Percentiles rank a stretch among this genome's conserved stretches.
phyloP scores from a whole-genome alignment of 2,329 filamentous ascomycete species.

The Aphanocladium album region DNA sequence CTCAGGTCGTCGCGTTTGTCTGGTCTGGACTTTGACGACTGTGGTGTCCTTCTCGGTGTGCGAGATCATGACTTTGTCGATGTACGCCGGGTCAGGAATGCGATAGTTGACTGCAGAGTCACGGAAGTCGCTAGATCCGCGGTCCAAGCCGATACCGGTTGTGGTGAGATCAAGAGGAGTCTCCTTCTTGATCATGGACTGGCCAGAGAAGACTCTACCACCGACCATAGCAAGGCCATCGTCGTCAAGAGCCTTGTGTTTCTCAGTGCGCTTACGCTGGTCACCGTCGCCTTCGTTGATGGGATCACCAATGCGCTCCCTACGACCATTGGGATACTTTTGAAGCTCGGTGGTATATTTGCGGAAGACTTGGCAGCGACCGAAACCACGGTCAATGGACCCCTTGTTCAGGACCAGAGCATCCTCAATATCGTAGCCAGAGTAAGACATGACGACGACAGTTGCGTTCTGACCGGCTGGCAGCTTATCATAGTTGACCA shows the following conservation, averaged over 20 bases:
- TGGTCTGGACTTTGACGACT: slow-evolving; percentile 88
- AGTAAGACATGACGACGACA: slow-evolving; percentile 98
- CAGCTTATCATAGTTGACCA: slow-evolving; percentile 95
- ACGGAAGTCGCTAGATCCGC: slow-evolving; percentile 57
- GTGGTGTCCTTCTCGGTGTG: slow-evolving; percentile 81
- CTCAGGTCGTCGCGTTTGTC: slow-evolving; percentile 93
- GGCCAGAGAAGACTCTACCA: slow-evolving; percentile 67
- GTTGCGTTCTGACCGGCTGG: slow-evolving; percentile 95
- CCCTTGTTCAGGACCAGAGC: slow-evolving; percentile 95
- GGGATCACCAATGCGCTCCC: slow-evolving; percentile 59
- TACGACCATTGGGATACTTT: slow-evolving; percentile 77
- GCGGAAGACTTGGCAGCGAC: slow-evolving; percentile 94
- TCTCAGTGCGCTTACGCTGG: slow-evolving; percentile 55
- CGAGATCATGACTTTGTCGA: slow-evolving; percentile 95
- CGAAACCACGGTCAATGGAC: slow-evolving; percentile 90
- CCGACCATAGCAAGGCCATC: slow-evolving; percentile 90
- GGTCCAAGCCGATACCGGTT: slow-evolving; percentile 64
- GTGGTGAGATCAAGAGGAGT: slow-evolving; percentile 73
- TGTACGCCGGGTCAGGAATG: slow-evolving; percentile 77
- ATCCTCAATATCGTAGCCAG: slow-evolving; percentile 98
- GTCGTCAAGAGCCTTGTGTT: slow-evolving; percentile 69
- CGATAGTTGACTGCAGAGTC: slow-evolving; percentile 73
- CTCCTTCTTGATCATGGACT: slow-evolving; percentile 88
- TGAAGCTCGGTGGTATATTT: slow-evolving; percentile 86
- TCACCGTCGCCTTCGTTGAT: slow-evolving; percentile 55